Evolutionary conservation across 176 grass and related monocot genomes (phyloP).

Genomic region (Saccharum officinarum): DNA sequence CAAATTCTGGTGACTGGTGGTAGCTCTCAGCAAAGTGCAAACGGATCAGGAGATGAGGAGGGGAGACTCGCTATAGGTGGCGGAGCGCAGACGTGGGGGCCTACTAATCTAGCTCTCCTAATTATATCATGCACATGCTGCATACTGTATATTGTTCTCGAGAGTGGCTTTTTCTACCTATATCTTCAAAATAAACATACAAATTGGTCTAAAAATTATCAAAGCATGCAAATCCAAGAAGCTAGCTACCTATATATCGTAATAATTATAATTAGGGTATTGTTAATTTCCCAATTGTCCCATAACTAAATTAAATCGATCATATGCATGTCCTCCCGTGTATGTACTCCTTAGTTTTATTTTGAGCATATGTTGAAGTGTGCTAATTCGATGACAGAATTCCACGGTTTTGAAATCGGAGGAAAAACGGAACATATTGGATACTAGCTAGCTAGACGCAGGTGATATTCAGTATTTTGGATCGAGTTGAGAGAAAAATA

Average conservation of each 20-base stretch:
- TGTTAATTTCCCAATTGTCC: background rate
- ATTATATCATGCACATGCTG: background rate
- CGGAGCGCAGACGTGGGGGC: slow-evolving; percentile 17
- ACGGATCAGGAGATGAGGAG: slow-evolving; percentile 41
- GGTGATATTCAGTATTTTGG: background rate
- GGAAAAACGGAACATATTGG: background rate
- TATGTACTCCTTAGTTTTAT: background rate
- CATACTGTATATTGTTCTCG: background rate
- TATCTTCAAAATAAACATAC: background rate
- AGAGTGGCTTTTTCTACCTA: background rate
- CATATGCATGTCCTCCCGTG: background rate
- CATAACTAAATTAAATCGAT: background rate
- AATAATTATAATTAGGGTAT: too few relatives aligned
- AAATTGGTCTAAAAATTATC: background rate
- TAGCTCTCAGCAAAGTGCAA: background rate
- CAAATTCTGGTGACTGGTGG: background rate
- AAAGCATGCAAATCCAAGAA: background rate
- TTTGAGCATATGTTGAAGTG: background rate
- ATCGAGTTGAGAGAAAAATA: background rate
- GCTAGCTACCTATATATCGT: background rate
- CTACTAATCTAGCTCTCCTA: slow-evolving; percentile 44
- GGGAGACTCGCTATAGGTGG: slow-evolving; percentile 31
- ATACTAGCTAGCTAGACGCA: background rate
- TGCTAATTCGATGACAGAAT: background rate
- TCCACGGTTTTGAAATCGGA: background rate